These are phyloP conservation scores for Hanseniaspora sp. DNA, from an alignment of 1,139 yeast species.

Conservation along the genomic window DNA sequence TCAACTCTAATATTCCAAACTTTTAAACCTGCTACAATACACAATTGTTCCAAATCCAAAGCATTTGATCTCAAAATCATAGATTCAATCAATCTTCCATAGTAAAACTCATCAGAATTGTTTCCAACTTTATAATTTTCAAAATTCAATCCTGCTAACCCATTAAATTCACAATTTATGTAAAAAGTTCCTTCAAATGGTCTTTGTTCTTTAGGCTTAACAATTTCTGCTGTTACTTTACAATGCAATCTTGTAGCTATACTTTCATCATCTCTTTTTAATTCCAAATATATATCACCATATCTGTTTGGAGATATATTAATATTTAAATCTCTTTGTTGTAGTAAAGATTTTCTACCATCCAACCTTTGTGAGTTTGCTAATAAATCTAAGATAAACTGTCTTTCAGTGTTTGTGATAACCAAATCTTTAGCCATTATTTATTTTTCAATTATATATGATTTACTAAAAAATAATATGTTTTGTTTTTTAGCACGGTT, in stretches of 20 bases:
- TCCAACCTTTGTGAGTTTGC: slow-evolving; percentile 56
- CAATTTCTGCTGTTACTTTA: slow-evolving; percentile 68
- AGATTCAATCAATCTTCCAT: slow-evolving; percentile 75
- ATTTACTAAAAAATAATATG: no score
- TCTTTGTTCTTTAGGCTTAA: slow-evolving; percentile 75
- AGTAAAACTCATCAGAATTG: slow-evolving; percentile 66
- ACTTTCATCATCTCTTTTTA: slow-evolving; percentile 40
- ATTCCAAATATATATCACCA: slow-evolving; percentile 67
- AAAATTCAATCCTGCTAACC: slow-evolving; percentile 80
- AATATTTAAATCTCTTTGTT: slow-evolving; percentile 46
- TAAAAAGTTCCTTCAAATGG: slow-evolving; percentile 87
- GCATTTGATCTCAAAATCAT: slow-evolving; percentile 85
- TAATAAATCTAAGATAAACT: slow-evolving; percentile 52
- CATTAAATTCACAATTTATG: slow-evolving; percentile 74
- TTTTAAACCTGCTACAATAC: slow-evolving; percentile 81
- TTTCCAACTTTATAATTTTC: slow-evolving; percentile 53
- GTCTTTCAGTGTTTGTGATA: slow-evolving; percentile 54
- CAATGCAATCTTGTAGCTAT: slow-evolving; percentile 53
- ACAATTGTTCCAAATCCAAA: slow-evolving; percentile 75
- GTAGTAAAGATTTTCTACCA: slow-evolving; percentile 48
- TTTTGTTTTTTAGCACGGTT: background rate
- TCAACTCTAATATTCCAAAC: slow-evolving; percentile 90
- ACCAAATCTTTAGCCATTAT: slow-evolving; percentile 49
- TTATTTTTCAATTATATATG: background rate
- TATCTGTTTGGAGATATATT: slow-evolving; percentile 53